Percentiles rank a stretch among this genome's conserved stretches.
phyloP scores from a whole-genome alignment of 2,329 filamentous ascomycete genomes.

The Coleophoma eucalyptorum region DNA sequence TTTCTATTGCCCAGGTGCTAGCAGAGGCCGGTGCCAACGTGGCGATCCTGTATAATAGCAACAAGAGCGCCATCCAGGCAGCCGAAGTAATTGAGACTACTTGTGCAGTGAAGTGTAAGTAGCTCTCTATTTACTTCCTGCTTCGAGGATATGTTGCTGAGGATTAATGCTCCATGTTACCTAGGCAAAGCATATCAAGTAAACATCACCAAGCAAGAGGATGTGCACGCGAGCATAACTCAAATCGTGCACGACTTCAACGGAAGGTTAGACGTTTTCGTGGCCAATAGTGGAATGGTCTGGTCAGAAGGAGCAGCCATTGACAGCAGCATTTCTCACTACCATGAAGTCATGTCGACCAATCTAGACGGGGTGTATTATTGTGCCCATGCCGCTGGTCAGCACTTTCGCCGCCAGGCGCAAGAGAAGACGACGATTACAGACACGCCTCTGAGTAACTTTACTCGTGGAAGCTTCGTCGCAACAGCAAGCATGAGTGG shows the following conservation, averaged over 20 bases:
- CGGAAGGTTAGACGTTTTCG: slow-evolving; percentile 71
- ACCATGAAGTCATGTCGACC: slow-evolving; percentile 63
- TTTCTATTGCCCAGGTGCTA: slow-evolving; percentile 58
- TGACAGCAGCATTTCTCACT: slow-evolving; percentile 59
- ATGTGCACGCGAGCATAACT: slow-evolving; percentile 46
- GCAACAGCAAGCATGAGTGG: slow-evolving; percentile 77
- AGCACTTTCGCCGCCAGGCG: slow-evolving; percentile 68
- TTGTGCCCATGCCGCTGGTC: slow-evolving; percentile 66
- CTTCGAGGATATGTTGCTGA: slow-evolving; percentile 1
- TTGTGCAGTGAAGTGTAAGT: slow-evolving; percentile 64
- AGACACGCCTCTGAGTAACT: slow-evolving; percentile 58
- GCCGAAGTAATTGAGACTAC: slow-evolving; percentile 60
- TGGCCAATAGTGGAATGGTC: slow-evolving; percentile 73
- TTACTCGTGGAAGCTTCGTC: slow-evolving; percentile 66
- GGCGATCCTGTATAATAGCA: slow-evolving; percentile 69
- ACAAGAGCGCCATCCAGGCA: slow-evolving; percentile 57
- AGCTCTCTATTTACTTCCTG: slow-evolving; percentile 2
- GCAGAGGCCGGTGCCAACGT: slow-evolving; percentile 73
- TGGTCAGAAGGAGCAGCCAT: slow-evolving; percentile 68
- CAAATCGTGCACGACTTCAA: slow-evolving; percentile 63
- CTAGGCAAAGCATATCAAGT: slow-evolving; percentile 59
- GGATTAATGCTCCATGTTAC: background rate
- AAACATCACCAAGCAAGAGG: slow-evolving; percentile 45
- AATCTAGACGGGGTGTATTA: slow-evolving; percentile 78
- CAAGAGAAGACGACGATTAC: slow-evolving; percentile 59